Conservation (phyloP, 108 stramenopile genomes). For the Nitzschia sp. region DNA sequence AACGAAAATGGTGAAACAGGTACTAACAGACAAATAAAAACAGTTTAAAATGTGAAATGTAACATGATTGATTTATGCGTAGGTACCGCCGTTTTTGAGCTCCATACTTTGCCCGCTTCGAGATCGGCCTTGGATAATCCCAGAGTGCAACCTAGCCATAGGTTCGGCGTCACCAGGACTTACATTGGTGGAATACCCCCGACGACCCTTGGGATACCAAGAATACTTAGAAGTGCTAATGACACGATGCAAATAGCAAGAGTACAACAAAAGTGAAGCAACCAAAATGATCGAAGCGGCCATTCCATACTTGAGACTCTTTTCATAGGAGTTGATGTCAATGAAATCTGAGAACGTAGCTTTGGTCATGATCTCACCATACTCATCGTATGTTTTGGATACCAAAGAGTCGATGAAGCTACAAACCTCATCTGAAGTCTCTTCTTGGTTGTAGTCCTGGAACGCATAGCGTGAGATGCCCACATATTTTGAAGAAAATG, state of each 20-base stretch:
- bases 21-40: no score
- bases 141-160: constrained; percentile 31
- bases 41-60: no score
- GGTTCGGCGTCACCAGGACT: constrained; percentile 20
- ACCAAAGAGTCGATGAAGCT: constrained; percentile 68
- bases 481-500: background rate
- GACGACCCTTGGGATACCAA: constrained; percentile 33
- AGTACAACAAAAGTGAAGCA: constrained; percentile 25
- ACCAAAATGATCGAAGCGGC: constrained; percentile 23
- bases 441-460: constrained; percentile 43
- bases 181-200: constrained; percentile 12
- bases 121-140: constrained; percentile 36
- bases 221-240: constrained; percentile 20
- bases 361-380: constrained; percentile 52
- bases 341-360: constrained; percentile 14
- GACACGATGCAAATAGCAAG: constrained; percentile 36
- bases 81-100: background rate
- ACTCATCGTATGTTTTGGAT: constrained; percentile 71
- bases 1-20: no score
- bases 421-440: constrained; percentile 52
- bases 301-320: constrained; percentile 27
- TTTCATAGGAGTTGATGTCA: background rate
- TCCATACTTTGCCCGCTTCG: constrained; percentile 9
- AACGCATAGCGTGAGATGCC: no score
- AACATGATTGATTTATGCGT: background rate